Conservation (phyloP, 352 stramenopile species). For the Sclerospora graminicola region DNA sequence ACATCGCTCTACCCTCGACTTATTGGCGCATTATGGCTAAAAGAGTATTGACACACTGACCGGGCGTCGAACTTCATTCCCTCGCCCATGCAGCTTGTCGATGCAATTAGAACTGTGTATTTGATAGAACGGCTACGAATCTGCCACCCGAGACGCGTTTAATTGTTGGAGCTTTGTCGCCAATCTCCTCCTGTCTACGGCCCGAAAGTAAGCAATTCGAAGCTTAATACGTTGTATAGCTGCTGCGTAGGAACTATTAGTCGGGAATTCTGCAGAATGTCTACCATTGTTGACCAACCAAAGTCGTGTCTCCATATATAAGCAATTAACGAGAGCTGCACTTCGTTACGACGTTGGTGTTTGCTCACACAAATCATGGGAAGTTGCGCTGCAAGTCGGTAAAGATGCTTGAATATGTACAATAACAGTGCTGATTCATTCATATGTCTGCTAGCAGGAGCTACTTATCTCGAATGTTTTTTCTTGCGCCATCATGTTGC, state of each 20-base stretch:
- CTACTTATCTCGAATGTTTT: constrained; percentile 86
- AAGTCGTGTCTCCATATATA: too few relatives aligned
- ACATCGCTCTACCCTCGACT: constrained; percentile 48
- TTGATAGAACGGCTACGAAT: constrained; percentile 66
- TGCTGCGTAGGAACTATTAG: too few relatives aligned
- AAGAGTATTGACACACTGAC: constrained; percentile 27
- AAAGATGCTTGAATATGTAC: not conserved
- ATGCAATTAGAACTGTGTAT: constrained; percentile 54
- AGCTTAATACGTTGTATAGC: too few relatives aligned
- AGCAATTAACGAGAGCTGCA: constrained; percentile 62
- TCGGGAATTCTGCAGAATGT: constrained; percentile 60
- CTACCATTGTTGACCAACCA: constrained; percentile 23
- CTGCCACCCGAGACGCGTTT: too few relatives aligned
- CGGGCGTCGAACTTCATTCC: too few relatives aligned
- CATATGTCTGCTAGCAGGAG: constrained; percentile 28
- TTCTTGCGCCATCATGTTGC: constrained; percentile 81
- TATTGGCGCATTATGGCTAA: constrained; percentile 43
- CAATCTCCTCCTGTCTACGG: constrained; percentile 30
- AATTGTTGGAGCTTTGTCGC: constrained; percentile 55
- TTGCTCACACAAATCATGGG: constrained; percentile 82
- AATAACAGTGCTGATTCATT: constrained; percentile 2
- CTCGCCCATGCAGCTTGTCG: constrained; percentile 50
- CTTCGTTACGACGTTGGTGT: constrained; percentile 75
- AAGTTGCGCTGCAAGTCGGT: constrained; percentile 59
- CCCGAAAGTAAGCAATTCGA: constrained; percentile 15